Evolutionary conservation across 169 alveolate species (phyloP).

Genomic region (Cyclospora cayetanensis): DNA sequence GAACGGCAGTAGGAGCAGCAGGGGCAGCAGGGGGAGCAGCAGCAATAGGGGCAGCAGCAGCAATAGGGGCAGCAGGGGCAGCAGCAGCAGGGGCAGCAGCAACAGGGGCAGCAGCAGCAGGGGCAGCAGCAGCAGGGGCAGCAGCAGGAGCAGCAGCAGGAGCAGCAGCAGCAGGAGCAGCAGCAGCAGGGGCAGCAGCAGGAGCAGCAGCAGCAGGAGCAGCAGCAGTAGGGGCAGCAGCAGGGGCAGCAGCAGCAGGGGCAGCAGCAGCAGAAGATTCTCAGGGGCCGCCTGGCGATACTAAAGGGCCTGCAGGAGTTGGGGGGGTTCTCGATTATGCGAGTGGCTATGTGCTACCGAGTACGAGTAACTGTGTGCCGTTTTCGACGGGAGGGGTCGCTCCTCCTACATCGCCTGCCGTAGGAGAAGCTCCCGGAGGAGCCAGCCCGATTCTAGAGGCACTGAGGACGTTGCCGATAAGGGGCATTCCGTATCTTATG

Average conservation of each 20-base stretch:
- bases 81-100: background rate
- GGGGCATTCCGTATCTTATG: slow-evolving; percentile 21
- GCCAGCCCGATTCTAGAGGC: background rate
- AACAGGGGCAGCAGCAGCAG: background rate
- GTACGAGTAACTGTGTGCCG: too few species aligned
- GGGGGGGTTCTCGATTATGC: too few species aligned
- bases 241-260: too few species aligned
- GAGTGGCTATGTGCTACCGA: too few species aligned
- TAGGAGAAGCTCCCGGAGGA: background rate
- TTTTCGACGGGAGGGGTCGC: background rate
- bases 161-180: background rate
- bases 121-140: background rate
- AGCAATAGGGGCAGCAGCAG: background rate
- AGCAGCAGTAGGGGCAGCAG: too few species aligned
- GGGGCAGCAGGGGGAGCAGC: background rate
- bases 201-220: too few species aligned
- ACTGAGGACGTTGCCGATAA: background rate
- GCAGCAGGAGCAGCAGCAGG: background rate
- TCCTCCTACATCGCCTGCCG: background rate
- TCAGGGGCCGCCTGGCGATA: too few species aligned
- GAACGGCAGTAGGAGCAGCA: background rate
- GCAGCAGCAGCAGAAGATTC: too few species aligned
- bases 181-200: background rate
- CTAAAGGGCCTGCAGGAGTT: too few species aligned
- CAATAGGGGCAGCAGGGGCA: background rate